phyloP scores from a whole-genome alignment of 768 basidiomycete genomes.

The Symmetrospora coprosmae region DNA sequence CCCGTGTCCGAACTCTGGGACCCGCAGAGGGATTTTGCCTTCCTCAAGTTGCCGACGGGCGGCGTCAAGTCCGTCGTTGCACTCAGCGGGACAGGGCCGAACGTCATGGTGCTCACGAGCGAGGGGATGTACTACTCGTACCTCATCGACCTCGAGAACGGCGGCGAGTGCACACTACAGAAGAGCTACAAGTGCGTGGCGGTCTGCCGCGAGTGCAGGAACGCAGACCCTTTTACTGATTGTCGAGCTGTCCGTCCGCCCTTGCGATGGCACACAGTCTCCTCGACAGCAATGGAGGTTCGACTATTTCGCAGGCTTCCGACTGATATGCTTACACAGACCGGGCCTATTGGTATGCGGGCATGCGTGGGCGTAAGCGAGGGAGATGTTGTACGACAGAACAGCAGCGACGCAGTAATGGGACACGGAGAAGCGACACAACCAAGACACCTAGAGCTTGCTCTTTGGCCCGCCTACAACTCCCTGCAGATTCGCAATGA shows the following conservation, averaged over 20 bases:
- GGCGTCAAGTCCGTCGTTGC: slow-evolving; percentile 77
- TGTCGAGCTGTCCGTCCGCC: background rate
- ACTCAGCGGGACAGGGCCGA: slow-evolving; percentile 75
- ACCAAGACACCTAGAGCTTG: too few species aligned
- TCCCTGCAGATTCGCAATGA: slow-evolving; percentile 45
- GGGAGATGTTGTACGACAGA: too few species aligned
- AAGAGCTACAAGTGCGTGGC: slow-evolving; percentile 54
- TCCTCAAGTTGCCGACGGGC: slow-evolving; percentile 60
- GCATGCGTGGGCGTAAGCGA: too few species aligned
- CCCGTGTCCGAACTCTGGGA: slow-evolving; percentile 94
- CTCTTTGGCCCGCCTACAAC: slow-evolving; percentile 25
- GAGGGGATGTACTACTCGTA: slow-evolving; percentile 94
- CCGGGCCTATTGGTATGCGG: too few species aligned
- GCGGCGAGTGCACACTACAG: slow-evolving; percentile 85
- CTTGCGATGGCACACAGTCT: background rate
- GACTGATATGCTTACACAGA: background rate
- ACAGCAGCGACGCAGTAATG: too few species aligned
- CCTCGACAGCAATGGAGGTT: slow-evolving; percentile 7
- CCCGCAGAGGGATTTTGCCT: slow-evolving; percentile 86
- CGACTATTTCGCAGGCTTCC: background rate
- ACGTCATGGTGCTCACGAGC: slow-evolving; percentile 90
- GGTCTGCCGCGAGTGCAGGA: background rate
- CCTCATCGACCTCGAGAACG: slow-evolving; percentile 85
- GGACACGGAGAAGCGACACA: too few species aligned
- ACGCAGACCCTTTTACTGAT: background rate